These are phyloP conservation scores for Saccharomycopsis fermentans DNA, from an alignment of 805 yeast genomes.

Conservation along the genomic window DNA sequence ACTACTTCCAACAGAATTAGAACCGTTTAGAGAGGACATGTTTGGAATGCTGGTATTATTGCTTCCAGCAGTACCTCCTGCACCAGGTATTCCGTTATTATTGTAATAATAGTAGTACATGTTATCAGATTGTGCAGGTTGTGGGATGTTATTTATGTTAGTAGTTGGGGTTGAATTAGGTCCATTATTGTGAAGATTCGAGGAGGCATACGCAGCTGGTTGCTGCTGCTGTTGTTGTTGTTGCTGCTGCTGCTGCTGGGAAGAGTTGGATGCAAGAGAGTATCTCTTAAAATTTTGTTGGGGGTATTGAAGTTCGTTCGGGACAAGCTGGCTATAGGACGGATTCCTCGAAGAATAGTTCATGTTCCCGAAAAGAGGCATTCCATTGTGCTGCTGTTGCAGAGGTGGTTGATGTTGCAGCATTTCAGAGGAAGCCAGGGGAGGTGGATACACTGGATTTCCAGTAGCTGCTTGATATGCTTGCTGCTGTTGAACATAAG, in stretches of 20 bases:
- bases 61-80: not conserved
- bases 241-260: slow-evolving; percentile 8
- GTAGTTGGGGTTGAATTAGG: not conserved
- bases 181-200: slow-evolving; percentile 2
- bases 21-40: not conserved
- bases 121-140: not conserved
- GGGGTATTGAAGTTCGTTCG: not conserved
- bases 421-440: not conserved
- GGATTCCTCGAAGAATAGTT: not conserved
- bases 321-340: not conserved
- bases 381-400: not conserved
- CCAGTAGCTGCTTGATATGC: not conserved
- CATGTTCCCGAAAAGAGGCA: not conserved
- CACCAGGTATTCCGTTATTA: not conserved
- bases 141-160: not conserved
- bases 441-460: not conserved
- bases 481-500: not conserved
- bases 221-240: slow-evolving; percentile 11
- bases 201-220: slow-evolving; percentile 6
- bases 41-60: not conserved
- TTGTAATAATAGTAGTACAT: not conserved
- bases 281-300: not conserved
- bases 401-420: not conserved
- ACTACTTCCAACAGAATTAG: not conserved
- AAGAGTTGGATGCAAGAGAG: slow-evolving; percentile 3